Percentiles rank a stretch among this genome's conserved stretches.
Conservation (phyloP, 805 yeast genomes). For the Helenozyma rhizophorensis region DNA sequence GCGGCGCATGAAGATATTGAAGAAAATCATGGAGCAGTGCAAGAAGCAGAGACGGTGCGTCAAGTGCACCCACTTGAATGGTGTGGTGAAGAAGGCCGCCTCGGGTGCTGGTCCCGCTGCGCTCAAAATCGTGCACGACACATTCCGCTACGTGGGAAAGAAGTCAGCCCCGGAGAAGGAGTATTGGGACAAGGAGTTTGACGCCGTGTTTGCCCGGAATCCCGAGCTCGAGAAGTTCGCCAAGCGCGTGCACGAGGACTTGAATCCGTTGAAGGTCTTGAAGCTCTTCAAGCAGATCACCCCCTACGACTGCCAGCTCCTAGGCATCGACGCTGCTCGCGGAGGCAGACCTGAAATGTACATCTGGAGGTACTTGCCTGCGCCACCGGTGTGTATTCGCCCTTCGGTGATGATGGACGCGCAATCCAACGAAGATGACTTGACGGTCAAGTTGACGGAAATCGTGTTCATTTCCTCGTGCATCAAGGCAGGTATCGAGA, state of each 20-base stretch:
- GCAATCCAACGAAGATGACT: conserved; percentile 94
- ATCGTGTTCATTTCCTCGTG: conserved; percentile 95
- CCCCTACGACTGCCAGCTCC: conserved; percentile 85
- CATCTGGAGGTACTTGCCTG: conserved; percentile 95
- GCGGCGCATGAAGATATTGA: conserved; percentile 84
- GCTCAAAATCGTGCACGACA: conserved; percentile 89
- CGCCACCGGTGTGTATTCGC: conserved; percentile 98
- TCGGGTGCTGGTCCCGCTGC: conserved; percentile 92
- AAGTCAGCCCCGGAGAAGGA: conserved; percentile 79
- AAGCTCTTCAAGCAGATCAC: conserved; percentile 80
- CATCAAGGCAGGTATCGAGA: conserved; percentile 91
- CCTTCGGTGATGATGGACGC: conserved; percentile 94
- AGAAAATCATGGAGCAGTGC: conserved; percentile 83
- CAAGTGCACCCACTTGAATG: conserved; percentile 83
- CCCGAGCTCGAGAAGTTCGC: conserved; percentile 88
- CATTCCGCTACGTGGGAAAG: conserved; percentile 93
- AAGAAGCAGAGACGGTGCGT: conserved; percentile 91
- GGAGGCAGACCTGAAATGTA: conserved; percentile 96
- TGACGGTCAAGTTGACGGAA: conserved; percentile 93
- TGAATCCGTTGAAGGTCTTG: conserved; percentile 86
- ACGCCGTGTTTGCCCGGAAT: conserved; percentile 63
- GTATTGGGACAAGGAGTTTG: conserved; percentile 84
- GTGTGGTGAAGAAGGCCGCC: conserved; percentile 95
- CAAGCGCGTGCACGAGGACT: conserved; percentile 85
- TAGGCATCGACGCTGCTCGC: conserved; percentile 83